Base-by-base conservation (phyloP, 2,329 filamentous ascomycete species). In the Ophiostoma himal-ulmi region DNA sequence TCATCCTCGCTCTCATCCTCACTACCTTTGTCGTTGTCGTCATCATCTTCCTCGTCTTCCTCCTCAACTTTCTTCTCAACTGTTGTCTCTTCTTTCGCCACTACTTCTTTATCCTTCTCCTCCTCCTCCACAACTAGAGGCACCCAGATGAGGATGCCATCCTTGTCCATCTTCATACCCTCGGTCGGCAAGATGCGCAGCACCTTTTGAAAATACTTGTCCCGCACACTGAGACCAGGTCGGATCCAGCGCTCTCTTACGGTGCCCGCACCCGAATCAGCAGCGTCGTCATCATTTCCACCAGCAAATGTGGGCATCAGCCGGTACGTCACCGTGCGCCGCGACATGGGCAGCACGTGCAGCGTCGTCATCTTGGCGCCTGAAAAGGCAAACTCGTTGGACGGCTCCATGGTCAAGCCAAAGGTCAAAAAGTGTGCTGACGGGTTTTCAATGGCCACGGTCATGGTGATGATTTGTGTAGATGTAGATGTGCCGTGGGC, bases 341-440 rank as follows among this genome's bases (percentile, higher is more conserved):
- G 83, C 71, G 92, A 94, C 73, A 97, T 82, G 0, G 95, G 95
- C 65, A 97, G 85, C 60, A 98, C 81, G 76, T 95, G 92, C 69
- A 97, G 75, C 1, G 90, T 90, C 14, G 88, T 89, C 74, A 91
- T 85, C 81, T 98, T 98, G 1, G 92, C 84, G 0, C 95, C 95
- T 8, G 92, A 93, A 79, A 99, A 98, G 0, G 93, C 94, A 79
- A 98, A 98, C 69, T 93, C 87, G 74, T 96, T 93, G 77, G 88
- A 94, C 2, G 93, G 91, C 75, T 99, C 94, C 93, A 99, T 96
- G 36, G 85, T 88, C 67, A 98, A 80, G 39, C 92, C 93, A 80
- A 99, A 99, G 0, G 94, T 97, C 68, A 99, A 86, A 80, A 97
- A 96, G 78, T 99, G 95, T 78, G 89, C 91, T 0, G 94, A 97